Percentiles rank a stretch among this genome's conserved stretches.
Evolutionary conservation across 2,329 filamentous ascomycete genomes (phyloP).

Genomic region (Botryotinia narcissicola): DNA sequence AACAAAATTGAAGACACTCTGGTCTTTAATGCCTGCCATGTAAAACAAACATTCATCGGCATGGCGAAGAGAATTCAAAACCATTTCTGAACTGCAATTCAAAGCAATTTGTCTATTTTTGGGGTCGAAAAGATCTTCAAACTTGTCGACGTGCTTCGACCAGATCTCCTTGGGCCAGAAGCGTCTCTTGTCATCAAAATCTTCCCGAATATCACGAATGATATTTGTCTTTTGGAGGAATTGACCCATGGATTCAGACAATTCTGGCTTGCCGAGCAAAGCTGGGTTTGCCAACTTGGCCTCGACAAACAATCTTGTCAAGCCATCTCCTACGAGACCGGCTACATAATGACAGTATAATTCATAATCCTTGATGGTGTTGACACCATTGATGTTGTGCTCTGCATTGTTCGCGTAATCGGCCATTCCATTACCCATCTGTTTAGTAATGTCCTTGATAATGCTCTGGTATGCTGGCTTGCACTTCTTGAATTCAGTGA

Average conservation of each 20-base stretch:
- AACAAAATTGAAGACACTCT: slow-evolving; percentile 98
- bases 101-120: slow-evolving; percentile 75
- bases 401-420: slow-evolving; percentile 87
- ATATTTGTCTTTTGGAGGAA: slow-evolving; percentile 99
- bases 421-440: slow-evolving; percentile 99
- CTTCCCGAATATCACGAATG: slow-evolving; percentile 91
- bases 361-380: slow-evolving; percentile 87
- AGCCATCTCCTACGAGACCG: slow-evolving; percentile 93
- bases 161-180: slow-evolving; percentile 98
- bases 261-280: slow-evolving; percentile 71
- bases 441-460: slow-evolving; percentile 86
- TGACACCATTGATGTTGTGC: slow-evolving; percentile 73
- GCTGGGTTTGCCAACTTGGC: slow-evolving; percentile 82
- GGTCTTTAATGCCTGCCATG: slow-evolving; percentile 89
- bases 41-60: slow-evolving; percentile 96
- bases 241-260: slow-evolving; percentile 94
- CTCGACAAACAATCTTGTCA: slow-evolving; percentile 87
- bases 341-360: slow-evolving; percentile 98
- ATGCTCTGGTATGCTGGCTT: slow-evolving; percentile 81
- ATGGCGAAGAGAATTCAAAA: slow-evolving; percentile 82
- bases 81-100: slow-evolving; percentile 89
- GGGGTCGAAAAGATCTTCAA: slow-evolving; percentile 85
- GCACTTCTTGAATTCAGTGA: slow-evolving; percentile 82
- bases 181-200: slow-evolving; percentile 79
- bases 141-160: slow-evolving; percentile 89